These are phyloP conservation scores for Knoxia roxburghii DNA, from an alignment of 257 asterid species.

Conservation along the genomic window DNA sequence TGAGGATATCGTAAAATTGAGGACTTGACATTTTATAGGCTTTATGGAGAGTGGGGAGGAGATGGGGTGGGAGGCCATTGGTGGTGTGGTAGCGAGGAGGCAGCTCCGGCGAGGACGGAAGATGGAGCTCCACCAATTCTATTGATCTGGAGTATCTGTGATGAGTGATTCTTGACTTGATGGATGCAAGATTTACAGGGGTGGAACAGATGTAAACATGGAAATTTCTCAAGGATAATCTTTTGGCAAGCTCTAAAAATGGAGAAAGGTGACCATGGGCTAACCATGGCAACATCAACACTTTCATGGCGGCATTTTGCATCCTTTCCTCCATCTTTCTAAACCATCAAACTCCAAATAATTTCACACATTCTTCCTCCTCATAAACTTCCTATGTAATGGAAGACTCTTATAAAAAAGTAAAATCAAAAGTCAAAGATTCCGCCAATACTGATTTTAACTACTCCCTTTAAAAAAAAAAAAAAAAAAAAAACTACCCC, in stretches of 20 bases:
- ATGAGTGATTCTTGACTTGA: constrained; percentile 23
- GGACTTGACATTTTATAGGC: constrained; percentile 14
- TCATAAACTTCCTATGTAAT: too few species aligned
- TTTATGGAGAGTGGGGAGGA: constrained; percentile 20
- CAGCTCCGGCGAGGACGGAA: constrained; percentile 21
- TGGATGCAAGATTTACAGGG: constrained; percentile 31
- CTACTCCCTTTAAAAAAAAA: too few species aligned
- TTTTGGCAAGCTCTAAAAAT: constrained; percentile 9
- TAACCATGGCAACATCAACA: constrained; percentile 17
- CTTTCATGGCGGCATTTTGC: neutral
- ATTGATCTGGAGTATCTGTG: constrained; percentile 20
- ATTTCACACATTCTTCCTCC: too few species aligned
- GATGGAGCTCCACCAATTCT: constrained; percentile 29
- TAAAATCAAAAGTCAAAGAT: too few species aligned
- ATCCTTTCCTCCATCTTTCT: neutral
- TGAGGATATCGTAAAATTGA: constrained; percentile 39
- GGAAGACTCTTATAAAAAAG: too few species aligned
- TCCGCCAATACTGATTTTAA: too few species aligned
- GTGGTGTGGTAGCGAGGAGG: constrained; percentile 11
- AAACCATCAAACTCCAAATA: too few species aligned
- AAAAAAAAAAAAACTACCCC: too few species aligned
- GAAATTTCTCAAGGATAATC: neutral
- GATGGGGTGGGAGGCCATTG: constrained; percentile 8
- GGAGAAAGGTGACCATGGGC: constrained; percentile 9
- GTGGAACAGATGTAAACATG: constrained; percentile 41